phyloP scores from a whole-genome alignment of 116 monocot species.

The Trichopus zeylanicus region DNA sequence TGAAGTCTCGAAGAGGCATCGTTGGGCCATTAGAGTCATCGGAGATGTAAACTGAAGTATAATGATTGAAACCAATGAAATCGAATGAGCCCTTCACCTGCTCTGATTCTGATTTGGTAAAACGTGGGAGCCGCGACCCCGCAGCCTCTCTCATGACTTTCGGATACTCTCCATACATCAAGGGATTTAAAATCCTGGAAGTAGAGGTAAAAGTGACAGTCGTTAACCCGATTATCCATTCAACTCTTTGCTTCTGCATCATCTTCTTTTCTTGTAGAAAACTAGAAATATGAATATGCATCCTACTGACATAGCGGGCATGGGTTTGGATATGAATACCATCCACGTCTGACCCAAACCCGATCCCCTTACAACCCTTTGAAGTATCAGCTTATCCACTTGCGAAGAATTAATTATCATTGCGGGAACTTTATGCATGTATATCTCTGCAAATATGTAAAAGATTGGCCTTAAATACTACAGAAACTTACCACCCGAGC shows the following conservation, averaged over 20 bases:
- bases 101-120: slow-evolving; percentile 21
- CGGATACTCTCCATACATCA: slow-evolving; percentile 41
- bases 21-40: not conserved
- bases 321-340: too few relatives aligned
- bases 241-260: too few relatives aligned
- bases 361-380: too few relatives aligned
- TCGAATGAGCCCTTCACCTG: slow-evolving; percentile 28
- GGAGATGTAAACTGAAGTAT: slow-evolving; percentile 9
- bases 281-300: too few relatives aligned
- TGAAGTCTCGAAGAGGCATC: slow-evolving; percentile 7
- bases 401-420: too few relatives aligned
- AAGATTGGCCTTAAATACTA: too few relatives aligned
- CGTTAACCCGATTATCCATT: not conserved
- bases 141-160: slow-evolving; percentile 29
- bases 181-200: slow-evolving; percentile 32
- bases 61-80: slow-evolving; percentile 45
- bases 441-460: too few relatives aligned
- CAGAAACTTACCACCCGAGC: slow-evolving; percentile 48
- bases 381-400: too few relatives aligned
- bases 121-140: slow-evolving; percentile 23
- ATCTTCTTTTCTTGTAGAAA: too few relatives aligned
- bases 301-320: too few relatives aligned
- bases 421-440: too few relatives aligned
- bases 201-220: not conserved
- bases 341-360: too few relatives aligned